These are phyloP conservation scores for Smithsoniella earleae DNA, from an alignment of 163 green algal genomes.

Conservation along the genomic window DNA sequence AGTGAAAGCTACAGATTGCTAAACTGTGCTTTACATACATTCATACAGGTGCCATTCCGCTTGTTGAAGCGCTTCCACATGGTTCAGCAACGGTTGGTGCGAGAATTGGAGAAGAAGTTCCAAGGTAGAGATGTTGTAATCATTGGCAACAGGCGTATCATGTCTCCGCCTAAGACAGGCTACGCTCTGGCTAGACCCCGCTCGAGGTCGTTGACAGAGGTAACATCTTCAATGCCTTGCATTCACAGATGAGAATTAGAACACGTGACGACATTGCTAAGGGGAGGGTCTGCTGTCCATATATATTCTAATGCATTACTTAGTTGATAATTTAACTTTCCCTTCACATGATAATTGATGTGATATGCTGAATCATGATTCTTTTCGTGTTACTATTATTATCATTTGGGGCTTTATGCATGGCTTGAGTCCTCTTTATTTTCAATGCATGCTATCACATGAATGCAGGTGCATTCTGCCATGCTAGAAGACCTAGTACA, in stretches of 20 bases:
- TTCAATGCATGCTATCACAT: too few relatives aligned
- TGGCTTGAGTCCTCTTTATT: too few relatives aligned
- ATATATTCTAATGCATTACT: too few relatives aligned
- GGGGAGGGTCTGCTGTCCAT: too few relatives aligned
- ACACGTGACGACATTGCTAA: too few relatives aligned
- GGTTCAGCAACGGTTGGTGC: slow-evolving; percentile 92
- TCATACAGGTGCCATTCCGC: slow-evolving; percentile 82
- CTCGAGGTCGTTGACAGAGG: slow-evolving; percentile 85
- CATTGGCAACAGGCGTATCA: slow-evolving; percentile 87
- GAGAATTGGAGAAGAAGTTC: slow-evolving; percentile 99
- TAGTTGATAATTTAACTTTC: too few relatives aligned
- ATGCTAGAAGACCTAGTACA: slow-evolving; percentile 94
- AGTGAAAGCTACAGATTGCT: neutral
- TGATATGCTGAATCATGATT: too few relatives aligned
- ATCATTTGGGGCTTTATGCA: too few relatives aligned
- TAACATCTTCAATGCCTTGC: too few relatives aligned
- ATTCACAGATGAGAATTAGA: too few relatives aligned
- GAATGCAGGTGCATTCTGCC: slow-evolving; percentile 69
- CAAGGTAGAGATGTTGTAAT: slow-evolving; percentile 94
- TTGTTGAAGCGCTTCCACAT: slow-evolving; percentile 96
- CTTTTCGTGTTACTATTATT: too few relatives aligned
- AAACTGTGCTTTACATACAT: neutral
- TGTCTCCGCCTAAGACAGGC: slow-evolving; percentile 55
- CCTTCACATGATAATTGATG: too few relatives aligned
- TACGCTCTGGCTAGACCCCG: slow-evolving; percentile 56